A percentile compares a stretch with the other conserved stretches of the same genome.
Conservation (phyloP, 306 rosid species). For the Styphnolobium japonicum region DNA sequence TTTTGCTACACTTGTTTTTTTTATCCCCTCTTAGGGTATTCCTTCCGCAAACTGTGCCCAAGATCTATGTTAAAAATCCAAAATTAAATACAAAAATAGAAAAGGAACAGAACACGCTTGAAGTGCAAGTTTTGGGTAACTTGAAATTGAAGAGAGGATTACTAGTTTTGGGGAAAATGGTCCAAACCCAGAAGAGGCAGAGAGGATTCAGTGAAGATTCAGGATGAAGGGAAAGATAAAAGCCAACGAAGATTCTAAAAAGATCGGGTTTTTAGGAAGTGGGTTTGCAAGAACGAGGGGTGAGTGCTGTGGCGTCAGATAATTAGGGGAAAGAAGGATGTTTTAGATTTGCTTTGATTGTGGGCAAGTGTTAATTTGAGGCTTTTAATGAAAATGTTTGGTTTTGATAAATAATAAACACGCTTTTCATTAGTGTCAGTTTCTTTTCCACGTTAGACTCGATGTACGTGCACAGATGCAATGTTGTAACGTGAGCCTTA, state of each 20-base stretch:
- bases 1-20: not conserved
- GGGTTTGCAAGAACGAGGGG: conserved; percentile 4
- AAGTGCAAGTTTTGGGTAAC: not conserved
- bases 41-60: conserved; percentile 12
- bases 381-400: not conserved
- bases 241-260: not conserved
- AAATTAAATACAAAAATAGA: not conserved
- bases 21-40: not conserved
- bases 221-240: not conserved
- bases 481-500: not conserved
- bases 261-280: not conserved
- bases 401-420: not conserved
- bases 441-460: not conserved
- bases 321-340: not conserved
- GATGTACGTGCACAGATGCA: not conserved
- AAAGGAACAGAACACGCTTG: not conserved
- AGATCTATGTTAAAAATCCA: conserved; percentile 37
- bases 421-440: no score
- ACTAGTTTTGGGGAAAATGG: not conserved
- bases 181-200: not conserved
- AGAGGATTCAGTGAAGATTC: conserved; percentile 33
- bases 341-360: conserved; percentile 37
- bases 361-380: conserved; percentile 21
- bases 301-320: not conserved
- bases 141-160: not conserved